Evolutionary conservation across 225 moss, liverwort and hornwort species (phyloP).

Genomic region (Asterella californica): DNA sequence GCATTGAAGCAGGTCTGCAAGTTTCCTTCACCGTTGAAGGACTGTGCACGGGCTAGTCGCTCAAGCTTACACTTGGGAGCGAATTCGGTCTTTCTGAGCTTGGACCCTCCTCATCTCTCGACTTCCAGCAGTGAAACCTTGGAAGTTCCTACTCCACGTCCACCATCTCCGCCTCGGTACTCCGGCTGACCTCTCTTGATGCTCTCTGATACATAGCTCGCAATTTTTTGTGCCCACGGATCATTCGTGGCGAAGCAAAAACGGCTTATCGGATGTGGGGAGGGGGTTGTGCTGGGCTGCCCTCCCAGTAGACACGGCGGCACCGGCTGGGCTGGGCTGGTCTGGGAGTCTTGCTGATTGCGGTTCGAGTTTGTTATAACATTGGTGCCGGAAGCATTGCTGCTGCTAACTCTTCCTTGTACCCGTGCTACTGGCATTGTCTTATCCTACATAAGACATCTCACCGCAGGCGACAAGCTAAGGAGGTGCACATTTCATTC

Average conservation of each 20-base stretch:
- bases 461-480: not conserved
- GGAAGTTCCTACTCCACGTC: not conserved
- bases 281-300: conserved; percentile 30
- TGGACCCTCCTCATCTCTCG: not conserved
- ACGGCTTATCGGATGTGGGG: conserved; percentile 26
- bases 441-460: not conserved
- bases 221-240: not conserved
- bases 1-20: not conserved
- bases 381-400: not conserved
- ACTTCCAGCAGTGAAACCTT: not conserved
- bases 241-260: not conserved
- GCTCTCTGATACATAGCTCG: not conserved
- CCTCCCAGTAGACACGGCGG: conserved; percentile 29
- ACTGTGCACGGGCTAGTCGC: not conserved
- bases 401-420: not conserved
- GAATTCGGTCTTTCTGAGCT: not conserved
- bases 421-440: not conserved
- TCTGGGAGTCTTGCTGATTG: not conserved
- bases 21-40: not conserved
- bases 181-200: not conserved
- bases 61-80: not conserved
- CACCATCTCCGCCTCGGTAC: not conserved
- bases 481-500: conserved; percentile 7
- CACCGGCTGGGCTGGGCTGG: conserved; percentile 18
- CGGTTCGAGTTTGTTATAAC: not conserved